Evolutionary conservation across 2,329 filamentous ascomycete genomes (phyloP).

Genomic region (Xylogone sp.): DNA sequence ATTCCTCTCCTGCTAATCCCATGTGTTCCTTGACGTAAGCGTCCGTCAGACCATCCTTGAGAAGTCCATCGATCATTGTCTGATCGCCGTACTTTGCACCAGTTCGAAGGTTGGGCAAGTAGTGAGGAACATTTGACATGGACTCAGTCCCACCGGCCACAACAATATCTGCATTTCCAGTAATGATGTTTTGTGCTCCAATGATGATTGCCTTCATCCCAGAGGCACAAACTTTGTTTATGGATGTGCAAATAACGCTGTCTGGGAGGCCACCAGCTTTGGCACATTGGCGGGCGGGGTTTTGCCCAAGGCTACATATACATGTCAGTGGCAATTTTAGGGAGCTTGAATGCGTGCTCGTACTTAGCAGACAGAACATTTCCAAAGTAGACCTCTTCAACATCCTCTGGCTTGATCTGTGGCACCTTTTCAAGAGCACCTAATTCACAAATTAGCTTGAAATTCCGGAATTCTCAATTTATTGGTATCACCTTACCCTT

Average conservation of each 20-base stretch:
- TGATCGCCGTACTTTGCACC: constrained; percentile 95
- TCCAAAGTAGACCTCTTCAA: constrained; percentile 96
- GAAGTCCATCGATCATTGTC: constrained; percentile 81
- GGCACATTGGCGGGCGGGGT: constrained; percentile 91
- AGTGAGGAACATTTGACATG: constrained; percentile 98
- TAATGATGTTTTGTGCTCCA: constrained; percentile 95
- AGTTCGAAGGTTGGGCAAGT: constrained; percentile 80
- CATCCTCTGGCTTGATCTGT: constrained; percentile 80
- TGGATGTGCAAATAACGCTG: constrained; percentile 78
- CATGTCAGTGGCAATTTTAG: constrained; percentile 6
- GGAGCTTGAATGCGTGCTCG: constrained; percentile 22
- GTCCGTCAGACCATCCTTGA: constrained; percentile 93
- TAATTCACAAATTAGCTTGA: constrained; percentile 26
- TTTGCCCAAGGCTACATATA: constrained; percentile 75
- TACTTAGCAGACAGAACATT: constrained; percentile 97
- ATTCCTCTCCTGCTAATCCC: constrained; percentile 91
- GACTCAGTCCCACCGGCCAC: constrained; percentile 95
- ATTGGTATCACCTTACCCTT: constrained; percentile 59
- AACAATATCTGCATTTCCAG: constrained; percentile 86
- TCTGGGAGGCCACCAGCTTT: constrained; percentile 82
- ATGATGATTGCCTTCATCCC: constrained; percentile 92
- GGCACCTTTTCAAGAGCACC: constrained; percentile 81
- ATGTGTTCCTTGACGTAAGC: constrained; percentile 92
- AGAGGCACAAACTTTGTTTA: constrained; percentile 99
- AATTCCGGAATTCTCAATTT: not conserved